A percentile compares a stretch with the other conserved stretches of the same genome.
Evolutionary conservation across 768 basidiomycete genomes (phyloP).

Genomic region (Trametes villosa): DNA sequence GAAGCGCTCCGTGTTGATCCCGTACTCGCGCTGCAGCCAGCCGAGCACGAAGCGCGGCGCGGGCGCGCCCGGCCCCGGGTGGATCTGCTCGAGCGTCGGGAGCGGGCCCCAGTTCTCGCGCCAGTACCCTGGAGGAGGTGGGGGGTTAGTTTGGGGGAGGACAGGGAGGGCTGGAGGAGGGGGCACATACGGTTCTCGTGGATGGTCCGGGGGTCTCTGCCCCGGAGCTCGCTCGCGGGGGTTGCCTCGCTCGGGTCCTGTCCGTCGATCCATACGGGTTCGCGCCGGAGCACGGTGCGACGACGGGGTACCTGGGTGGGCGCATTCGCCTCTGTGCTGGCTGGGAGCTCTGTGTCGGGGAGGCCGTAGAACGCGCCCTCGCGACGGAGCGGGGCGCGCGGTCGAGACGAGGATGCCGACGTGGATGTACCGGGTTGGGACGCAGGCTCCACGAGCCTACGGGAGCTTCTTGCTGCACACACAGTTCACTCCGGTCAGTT

Average conservation of each 20-base stretch:
- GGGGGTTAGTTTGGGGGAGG: not conserved
- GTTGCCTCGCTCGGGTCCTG: not conserved
- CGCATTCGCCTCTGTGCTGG: not conserved
- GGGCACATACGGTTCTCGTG: not conserved
- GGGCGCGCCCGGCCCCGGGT: not conserved
- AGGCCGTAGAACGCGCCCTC: conserved; percentile 4
- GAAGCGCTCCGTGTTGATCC: not conserved
- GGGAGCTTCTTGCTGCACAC: too few relatives aligned
- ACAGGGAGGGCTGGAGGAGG: not conserved
- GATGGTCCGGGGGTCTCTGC: not conserved
- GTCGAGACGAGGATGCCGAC: not conserved
- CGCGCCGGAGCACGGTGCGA: conserved; percentile 5
- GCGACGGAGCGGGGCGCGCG: not conserved
- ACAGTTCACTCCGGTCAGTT: too few relatives aligned
- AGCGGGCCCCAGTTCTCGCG: not conserved
- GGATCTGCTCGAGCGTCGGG: conserved; percentile 2
- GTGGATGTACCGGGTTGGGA: not conserved
- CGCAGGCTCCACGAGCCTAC: too few relatives aligned
- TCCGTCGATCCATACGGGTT: conserved; percentile 9
- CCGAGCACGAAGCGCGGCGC: not conserved
- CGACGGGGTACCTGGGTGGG: not conserved
- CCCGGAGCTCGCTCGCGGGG: conserved; percentile 3
- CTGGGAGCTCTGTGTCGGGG: not conserved
- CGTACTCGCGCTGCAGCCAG: not conserved
- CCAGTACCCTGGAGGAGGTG: conserved; percentile 1